A percentile compares a stretch with the other conserved stretches of the same genome.
These are phyloP conservation scores for Podospora appendiculata DNA, from an alignment of 495 filamentous ascomycete species.

Conservation along the genomic window DNA sequence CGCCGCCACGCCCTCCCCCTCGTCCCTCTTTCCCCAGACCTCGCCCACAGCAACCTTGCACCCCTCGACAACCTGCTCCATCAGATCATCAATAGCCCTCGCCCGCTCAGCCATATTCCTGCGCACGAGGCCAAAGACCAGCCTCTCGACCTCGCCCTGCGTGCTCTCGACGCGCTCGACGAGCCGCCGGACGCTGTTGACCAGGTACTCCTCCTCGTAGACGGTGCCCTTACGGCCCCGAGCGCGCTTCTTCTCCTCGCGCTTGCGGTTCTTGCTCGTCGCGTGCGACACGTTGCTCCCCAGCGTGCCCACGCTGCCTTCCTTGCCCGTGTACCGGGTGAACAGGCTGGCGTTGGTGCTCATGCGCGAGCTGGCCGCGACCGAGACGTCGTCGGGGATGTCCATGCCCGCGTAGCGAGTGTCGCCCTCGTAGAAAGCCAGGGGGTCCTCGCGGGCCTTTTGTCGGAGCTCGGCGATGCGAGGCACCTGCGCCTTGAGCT, in stretches of 20 bases:
- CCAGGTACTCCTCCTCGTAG: slow-evolving; percentile 95
- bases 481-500: slow-evolving; percentile 76
- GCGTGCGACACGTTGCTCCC: slow-evolving; percentile 57
- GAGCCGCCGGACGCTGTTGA: slow-evolving; percentile 76
- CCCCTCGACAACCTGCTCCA: slow-evolving; percentile 62
- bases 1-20: slow-evolving; percentile 10
- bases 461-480: slow-evolving; percentile 71
- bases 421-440: slow-evolving; percentile 69
- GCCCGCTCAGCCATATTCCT: slow-evolving; percentile 84
- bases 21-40: slow-evolving; percentile 48
- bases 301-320: slow-evolving; percentile 54
- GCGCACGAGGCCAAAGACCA: slow-evolving; percentile 67
- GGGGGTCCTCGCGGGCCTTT: slow-evolving; percentile 74
- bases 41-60: slow-evolving; percentile 58
- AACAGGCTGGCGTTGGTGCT: slow-evolving; percentile 76
- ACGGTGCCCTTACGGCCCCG: slow-evolving; percentile 91
- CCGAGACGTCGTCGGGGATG: slow-evolving; percentile 83
- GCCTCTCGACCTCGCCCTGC: slow-evolving; percentile 56
- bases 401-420: slow-evolving; percentile 46
- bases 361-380: slow-evolving; percentile 76
- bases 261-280: slow-evolving; percentile 72
- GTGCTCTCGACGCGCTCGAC: slow-evolving; percentile 74
- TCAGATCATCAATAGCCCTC: slow-evolving; percentile 60
- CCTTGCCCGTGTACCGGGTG: slow-evolving; percentile 79
- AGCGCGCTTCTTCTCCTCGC: slow-evolving; percentile 92